Evolutionary conservation across 257 asterid genomes (phyloP).

Genomic region (Anisodus acutangulus): DNA sequence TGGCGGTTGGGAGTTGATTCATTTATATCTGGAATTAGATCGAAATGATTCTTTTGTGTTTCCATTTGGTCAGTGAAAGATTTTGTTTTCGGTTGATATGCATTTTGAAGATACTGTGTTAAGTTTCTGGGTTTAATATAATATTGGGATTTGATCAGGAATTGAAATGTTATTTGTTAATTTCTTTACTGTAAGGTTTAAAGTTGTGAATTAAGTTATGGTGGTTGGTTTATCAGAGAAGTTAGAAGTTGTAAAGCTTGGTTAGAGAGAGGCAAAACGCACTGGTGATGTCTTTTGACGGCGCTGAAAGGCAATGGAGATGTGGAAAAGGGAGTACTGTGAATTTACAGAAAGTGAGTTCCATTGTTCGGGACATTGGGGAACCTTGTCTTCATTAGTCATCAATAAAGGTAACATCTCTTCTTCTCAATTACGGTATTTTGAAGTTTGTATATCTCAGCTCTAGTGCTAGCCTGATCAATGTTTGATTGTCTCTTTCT

Average conservation of each 20-base stretch:
- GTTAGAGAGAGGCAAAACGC: conserved; percentile 17
- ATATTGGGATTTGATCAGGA: no score
- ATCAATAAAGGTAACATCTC: not conserved
- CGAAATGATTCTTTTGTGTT: not conserved
- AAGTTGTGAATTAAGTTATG: not conserved
- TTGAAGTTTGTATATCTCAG: no score
- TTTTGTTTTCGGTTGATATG: no score
- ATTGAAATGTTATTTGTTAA: no score
- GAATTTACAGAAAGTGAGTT: conserved; percentile 79
- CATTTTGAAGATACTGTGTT: not conserved
- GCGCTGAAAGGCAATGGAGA: conserved; percentile 77
- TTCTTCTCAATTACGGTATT: no score
- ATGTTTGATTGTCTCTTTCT: no score
- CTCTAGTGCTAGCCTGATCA: no score
- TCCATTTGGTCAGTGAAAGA: not conserved
- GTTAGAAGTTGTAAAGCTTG: conserved; percentile 27
- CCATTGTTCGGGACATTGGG: conserved; percentile 90
- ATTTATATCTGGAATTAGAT: no score
- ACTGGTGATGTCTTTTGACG: conserved; percentile 82
- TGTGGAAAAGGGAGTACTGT: conserved; percentile 77
- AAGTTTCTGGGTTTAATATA: not conserved
- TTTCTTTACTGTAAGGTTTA: not conserved
- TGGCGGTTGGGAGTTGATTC: not conserved
- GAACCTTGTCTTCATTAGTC: conserved; percentile 94
- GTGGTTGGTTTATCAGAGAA: conserved; percentile 12